A percentile compares a stretch with the other conserved stretches of the same genome.
Evolutionary conservation across 2,329 filamentous ascomycete genomes (phyloP).

Genomic region (Alternaria sp.): DNA sequence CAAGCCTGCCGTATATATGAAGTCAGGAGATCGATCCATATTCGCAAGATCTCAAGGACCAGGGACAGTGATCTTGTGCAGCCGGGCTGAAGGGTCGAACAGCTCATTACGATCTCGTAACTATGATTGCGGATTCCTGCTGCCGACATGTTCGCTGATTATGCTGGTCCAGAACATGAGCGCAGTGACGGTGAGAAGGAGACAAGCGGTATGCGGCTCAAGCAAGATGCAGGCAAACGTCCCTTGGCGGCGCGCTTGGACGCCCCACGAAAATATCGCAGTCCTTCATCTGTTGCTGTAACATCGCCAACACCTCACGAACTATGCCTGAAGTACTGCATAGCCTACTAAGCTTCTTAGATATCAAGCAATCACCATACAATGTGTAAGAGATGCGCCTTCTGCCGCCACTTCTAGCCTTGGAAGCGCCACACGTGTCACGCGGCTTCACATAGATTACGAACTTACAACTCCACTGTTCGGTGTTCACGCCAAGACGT

Average conservation of each 20-base stretch:
- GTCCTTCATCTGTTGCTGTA: conserved; percentile 11
- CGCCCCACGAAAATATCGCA: conserved; percentile 2
- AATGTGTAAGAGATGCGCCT: neutral
- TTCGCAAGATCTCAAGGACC: neutral
- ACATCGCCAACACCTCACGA: neutral
- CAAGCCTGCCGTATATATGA: neutral
- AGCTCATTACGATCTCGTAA: neutral
- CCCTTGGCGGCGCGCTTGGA: conserved; percentile 4
- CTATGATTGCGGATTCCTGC: neutral
- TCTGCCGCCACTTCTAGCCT: neutral
- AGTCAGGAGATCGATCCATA: neutral
- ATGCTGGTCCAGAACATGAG: neutral
- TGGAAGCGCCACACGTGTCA: conserved; percentile 12
- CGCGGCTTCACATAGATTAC: conserved; percentile 17
- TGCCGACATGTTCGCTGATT: neutral
- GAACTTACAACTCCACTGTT: conserved; percentile 7
- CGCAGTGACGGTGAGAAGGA: neutral
- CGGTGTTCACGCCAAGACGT: conserved; percentile 18
- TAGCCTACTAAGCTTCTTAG: conserved; percentile 4
- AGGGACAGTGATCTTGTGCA: neutral
- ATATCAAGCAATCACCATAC: neutral
- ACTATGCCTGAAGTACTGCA: neutral
- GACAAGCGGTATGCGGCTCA: conserved; percentile 1
- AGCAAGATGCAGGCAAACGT: conserved; percentile 1
- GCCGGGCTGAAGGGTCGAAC: neutral